phyloP scores from a whole-genome alignment of 345 rosid species.

The Raphanus sativus region DNA sequence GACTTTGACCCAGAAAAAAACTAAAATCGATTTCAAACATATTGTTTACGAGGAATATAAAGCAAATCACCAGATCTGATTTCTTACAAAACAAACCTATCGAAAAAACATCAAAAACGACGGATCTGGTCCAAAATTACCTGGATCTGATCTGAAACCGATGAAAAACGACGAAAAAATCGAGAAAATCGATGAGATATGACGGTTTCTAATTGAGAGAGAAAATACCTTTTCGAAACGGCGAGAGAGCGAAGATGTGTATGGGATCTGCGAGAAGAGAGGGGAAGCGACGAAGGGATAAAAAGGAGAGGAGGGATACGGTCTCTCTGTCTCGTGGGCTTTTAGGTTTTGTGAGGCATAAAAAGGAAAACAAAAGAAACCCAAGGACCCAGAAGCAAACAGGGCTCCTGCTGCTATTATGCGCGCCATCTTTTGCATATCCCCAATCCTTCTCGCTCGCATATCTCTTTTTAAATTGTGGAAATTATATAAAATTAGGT shows the following conservation, averaged over 20 bases:
- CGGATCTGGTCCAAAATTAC: conserved; percentile 10
- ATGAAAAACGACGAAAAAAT: conserved; percentile 7
- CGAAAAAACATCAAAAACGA: background rate
- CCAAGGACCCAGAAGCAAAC: conserved; percentile 39
- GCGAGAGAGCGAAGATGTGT: conserved; percentile 1
- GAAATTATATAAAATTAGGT: background rate
- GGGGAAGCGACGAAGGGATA: conserved; percentile 23
- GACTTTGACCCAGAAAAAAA: background rate
- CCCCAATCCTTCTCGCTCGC: conserved; percentile 13
- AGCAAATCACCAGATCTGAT: conserved; percentile 15
- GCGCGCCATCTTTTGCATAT: conserved; percentile 37
- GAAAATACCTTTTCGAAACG: background rate
- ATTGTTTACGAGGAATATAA: background rate
- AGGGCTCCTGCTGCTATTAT: conserved; percentile 31
- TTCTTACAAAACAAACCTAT: background rate
- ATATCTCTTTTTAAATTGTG: conserved; percentile 15
- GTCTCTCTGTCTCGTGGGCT: background rate
- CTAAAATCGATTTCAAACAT: background rate
- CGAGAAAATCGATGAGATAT: conserved; percentile 3
- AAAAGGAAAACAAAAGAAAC: conserved; percentile 34
- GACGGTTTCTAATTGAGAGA: background rate
- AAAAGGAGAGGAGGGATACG: background rate
- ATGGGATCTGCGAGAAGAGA: conserved; percentile 18
- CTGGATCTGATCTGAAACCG: conserved; percentile 15
- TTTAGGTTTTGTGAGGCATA: conserved; percentile 28